phyloP scores from a whole-genome alignment of 306 rosid genomes.

The Ziziphus jujuba region DNA sequence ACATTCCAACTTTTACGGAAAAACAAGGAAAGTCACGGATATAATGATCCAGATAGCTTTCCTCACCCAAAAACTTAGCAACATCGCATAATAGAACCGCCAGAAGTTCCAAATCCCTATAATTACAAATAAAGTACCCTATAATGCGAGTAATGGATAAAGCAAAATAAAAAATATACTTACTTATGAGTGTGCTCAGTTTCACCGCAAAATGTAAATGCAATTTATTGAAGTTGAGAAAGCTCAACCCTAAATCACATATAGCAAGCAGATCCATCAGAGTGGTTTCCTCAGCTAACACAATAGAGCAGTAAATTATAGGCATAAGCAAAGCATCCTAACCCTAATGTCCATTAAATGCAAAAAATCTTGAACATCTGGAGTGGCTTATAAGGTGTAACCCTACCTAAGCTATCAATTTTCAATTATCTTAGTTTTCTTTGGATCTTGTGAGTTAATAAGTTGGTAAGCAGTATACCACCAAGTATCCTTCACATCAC shows the following conservation, averaged over 20 bases:
- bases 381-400: neutral
- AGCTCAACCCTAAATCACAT: slow-evolving; percentile 22
- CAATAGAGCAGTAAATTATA: slow-evolving; percentile 12
- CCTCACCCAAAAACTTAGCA: slow-evolving; percentile 68
- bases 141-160: slow-evolving; percentile 8
- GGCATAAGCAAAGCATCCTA: slow-evolving; percentile 9
- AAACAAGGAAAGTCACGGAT: slow-evolving; percentile 86
- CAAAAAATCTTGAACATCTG: neutral
- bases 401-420: neutral
- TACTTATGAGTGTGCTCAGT: neutral
- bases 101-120: slow-evolving; percentile 83
- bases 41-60: slow-evolving; percentile 82
- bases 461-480: slow-evolving; percentile 1
- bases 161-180: neutral
- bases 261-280: slow-evolving; percentile 18
- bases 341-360: slow-evolving; percentile 9
- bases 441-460: slow-evolving; percentile 6
- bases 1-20: slow-evolving; percentile 41
- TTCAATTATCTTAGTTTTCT: neutral
- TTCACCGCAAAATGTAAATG: neutral
- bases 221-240: neutral
- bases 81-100: slow-evolving; percentile 67
- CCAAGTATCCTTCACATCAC: slow-evolving; percentile 9
- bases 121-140: slow-evolving; percentile 13
- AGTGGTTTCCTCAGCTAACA: slow-evolving; percentile 11